A percentile compares a stretch with the other conserved stretches of the same genome.
phyloP scores from a whole-genome alignment of 495 filamentous ascomycete species.

The Usnea hakonensis region DNA sequence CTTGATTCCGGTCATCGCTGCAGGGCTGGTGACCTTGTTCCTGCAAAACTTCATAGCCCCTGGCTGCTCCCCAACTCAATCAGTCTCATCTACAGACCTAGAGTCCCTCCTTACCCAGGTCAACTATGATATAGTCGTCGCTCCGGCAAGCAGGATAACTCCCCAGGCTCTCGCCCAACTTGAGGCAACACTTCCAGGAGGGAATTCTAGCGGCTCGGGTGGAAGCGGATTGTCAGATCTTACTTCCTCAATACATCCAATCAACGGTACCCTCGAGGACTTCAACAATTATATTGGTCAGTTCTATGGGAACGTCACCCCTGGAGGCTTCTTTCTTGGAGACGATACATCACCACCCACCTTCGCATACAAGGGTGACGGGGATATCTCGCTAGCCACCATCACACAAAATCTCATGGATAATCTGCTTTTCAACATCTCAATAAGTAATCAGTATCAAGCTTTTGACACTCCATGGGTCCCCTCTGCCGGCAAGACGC shows the following conservation, averaged over 20 bases:
- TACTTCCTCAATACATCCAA: constrained; percentile 41
- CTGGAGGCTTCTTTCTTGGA: constrained; percentile 70
- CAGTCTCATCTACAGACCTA: constrained; percentile 31
- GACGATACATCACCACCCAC: constrained; percentile 44
- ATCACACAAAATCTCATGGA: constrained; percentile 67
- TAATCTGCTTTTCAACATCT: constrained; percentile 53
- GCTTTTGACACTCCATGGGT: constrained; percentile 63
- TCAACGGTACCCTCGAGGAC: constrained; percentile 51
- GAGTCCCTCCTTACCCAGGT: constrained; percentile 32
- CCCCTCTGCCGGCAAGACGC: constrained; percentile 55
- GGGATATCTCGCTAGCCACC: constrained; percentile 46
- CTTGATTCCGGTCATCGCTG: constrained; percentile 65
- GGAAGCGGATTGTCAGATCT: constrained; percentile 18
- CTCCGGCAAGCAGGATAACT: constrained; percentile 48
- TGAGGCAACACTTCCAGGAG: constrained; percentile 30
- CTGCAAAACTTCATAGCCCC: constrained; percentile 47
- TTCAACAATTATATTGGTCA: constrained; percentile 57
- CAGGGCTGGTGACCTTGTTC: constrained; percentile 67
- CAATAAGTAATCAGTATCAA: constrained; percentile 58
- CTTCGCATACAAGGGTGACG: constrained; percentile 53
- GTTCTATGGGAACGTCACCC: constrained; percentile 58
- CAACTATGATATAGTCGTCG: constrained; percentile 48
- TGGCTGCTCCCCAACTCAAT: constrained; percentile 49
- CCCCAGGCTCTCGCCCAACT: constrained; percentile 35
- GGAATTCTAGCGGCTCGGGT: constrained; percentile 13